Percentiles rank a stretch among this genome's conserved stretches.
These are phyloP conservation scores for Fraxinus xanthoxyloides DNA, from an alignment of 305 asterid genomes.

Conservation along the genomic window DNA sequence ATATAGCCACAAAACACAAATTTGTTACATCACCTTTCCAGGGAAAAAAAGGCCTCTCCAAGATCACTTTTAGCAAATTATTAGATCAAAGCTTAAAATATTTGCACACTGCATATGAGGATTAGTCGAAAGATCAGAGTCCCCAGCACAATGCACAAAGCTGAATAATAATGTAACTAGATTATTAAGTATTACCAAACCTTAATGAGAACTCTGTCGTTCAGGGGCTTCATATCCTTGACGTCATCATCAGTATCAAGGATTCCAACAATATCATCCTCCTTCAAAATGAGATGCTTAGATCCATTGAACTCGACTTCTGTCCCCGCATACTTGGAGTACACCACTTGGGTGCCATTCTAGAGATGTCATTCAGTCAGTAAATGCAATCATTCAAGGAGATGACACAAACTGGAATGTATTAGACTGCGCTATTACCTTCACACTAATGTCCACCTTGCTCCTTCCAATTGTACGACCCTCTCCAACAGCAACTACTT, in stretches of 20 bases:
- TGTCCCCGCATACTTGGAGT: slow-evolving; percentile 94
- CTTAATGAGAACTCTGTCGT: slow-evolving; percentile 87
- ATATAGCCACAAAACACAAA: not conserved
- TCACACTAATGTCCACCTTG: slow-evolving; percentile 62
- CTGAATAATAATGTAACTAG: not conserved
- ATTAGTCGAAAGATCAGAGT: not conserved
- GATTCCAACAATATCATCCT: slow-evolving; percentile 85
- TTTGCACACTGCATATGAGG: not conserved
- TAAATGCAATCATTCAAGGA: not conserved
- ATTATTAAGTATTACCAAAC: slow-evolving; percentile 29
- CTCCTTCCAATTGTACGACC: slow-evolving; percentile 77
- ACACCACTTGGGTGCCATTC: slow-evolving; percentile 80
- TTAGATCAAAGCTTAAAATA: not conserved
- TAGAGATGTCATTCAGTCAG: slow-evolving; percentile 22
- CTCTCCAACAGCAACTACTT: slow-evolving; percentile 91
- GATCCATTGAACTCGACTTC: slow-evolving; percentile 83
- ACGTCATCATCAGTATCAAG: slow-evolving; percentile 86
- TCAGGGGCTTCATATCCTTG: slow-evolving; percentile 80
- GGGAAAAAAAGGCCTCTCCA: not conserved
- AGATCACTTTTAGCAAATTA: not conserved
- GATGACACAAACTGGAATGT: not conserved
- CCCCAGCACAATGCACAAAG: not conserved
- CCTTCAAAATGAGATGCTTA: slow-evolving; percentile 80
- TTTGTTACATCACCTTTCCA: not conserved
- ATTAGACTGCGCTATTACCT: slow-evolving; percentile 39